Evolutionary conservation across 2,329 filamentous ascomycete genomes (phyloP), one percentile per base, ranked within the genome.

Genomic region (Chaetomiaceae sp.): DNA sequence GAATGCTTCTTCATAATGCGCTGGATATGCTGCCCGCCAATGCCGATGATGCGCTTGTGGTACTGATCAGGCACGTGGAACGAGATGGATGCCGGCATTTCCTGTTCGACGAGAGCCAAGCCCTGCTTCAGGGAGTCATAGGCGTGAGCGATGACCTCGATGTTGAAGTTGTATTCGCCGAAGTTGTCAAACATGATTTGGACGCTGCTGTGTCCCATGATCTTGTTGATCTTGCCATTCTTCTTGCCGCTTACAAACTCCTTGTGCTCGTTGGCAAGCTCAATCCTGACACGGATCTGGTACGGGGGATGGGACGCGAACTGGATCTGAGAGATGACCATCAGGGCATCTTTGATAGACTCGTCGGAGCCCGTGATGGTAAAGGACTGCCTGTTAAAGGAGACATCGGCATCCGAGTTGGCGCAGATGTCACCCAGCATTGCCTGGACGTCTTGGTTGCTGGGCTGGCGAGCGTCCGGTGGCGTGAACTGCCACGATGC

Each of bases 1-100:
- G 94, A 97, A 72, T 99, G 95, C 73, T 97, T 97, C 77, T 99
- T 97, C 94, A 99, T 99, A 75, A 99, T 97, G 51, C 92, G 89
- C 71, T 99, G 94, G 62, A 99, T 99, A 67, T 99, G 94, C 69
- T 97, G 92, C 9, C 94, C 94, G 56, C 94, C 94, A 64, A 99
- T 97, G 48, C 94, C 94, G 59, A 99, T 99, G 66, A 99, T 99
- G 44, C 94, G 90, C 75, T 99, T 99, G 73, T 99, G 94, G 68
- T 99, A 99, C 71, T 97, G 94, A 65, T 99, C 94, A 3, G 94
- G 94, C 25, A 99, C 94, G 66, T 99, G 94, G 78, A 99, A 99
- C 0, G 94, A 97, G 66, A 99, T 97, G 9, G 94, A 96, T 29
- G 94, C 94, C 36, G 94, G 94, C 91, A 99, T 97, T 73, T 99